Evolutionary conservation across 768 basidiomycete species (phyloP), one percentile per base, ranked within the genome.

Genomic region (Trametes gibbosa): DNA sequence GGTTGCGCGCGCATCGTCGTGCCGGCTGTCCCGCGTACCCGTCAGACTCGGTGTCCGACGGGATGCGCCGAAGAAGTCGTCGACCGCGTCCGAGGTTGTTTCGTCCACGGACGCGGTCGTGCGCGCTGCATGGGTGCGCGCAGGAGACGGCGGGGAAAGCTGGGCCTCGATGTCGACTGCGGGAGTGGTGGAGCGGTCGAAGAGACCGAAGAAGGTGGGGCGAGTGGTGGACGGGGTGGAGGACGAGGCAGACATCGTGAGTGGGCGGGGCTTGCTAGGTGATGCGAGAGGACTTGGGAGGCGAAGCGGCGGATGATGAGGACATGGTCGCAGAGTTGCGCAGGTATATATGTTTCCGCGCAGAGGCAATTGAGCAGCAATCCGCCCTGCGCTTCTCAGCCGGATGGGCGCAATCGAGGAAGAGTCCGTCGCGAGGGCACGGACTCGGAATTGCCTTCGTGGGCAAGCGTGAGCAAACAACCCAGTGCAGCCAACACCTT

Each of bases 21-120:
- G 74, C 10, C 68, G 68, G 62, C 70, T 73, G 55, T 70, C 73
- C 29, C 48, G 69, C 5, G 71, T 74, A 46, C 67, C 65, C 5
- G 52, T 47, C 39, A 58, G 61, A 47, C 51, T 53, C 0, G 41
- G 59, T n/a, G 59, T 50, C 34, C 56, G 49, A 17, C 54, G 51
- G 6, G 61, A 39, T 14, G 65, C 64, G 7, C 74, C 72, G 53
- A 73, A 72, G 63, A 73, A 68, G 46, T 66, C 68, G 48, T 72
- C 63, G 53, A 70, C 56, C 21, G 63, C 59, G 42, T 66, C 58
- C 19, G 55, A 46, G 1, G 53, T 41, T 40, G 53, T 45, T 8
- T 32, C 54, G 21, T 62, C 62, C 7, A 35, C 37, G 46, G 34
- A 52, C 39, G 35, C 16, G 42, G 16, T 24, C 5, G 50, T 27